Evolutionary conservation across 2,329 filamentous ascomycete species (phyloP).

Genomic region (Cercospora sp.): DNA sequence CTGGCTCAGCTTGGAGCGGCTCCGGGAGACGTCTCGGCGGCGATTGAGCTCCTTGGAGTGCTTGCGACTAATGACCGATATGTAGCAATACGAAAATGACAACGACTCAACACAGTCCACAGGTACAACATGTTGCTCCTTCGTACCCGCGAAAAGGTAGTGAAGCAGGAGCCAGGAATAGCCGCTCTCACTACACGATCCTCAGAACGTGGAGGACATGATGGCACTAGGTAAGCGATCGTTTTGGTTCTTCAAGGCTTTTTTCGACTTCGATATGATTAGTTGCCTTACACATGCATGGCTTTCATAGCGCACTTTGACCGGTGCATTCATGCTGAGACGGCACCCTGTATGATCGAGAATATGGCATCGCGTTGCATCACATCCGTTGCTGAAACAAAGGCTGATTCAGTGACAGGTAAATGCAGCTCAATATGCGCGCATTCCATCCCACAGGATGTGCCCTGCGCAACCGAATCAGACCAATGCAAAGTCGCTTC

Average conservation of each 20-base stretch:
- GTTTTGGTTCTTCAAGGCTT: too few relatives aligned
- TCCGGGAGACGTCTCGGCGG: constrained; percentile 21
- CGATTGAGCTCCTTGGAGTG: constrained; percentile 13
- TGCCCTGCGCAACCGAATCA: background rate
- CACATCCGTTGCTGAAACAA: background rate
- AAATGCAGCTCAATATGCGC: background rate
- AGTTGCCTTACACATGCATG: constrained; percentile 17
- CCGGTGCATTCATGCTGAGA: constrained; percentile 15
- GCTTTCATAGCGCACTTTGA: constrained; percentile 16
- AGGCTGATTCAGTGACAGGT: background rate
- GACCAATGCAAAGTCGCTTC: background rate
- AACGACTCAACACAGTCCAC: background rate
- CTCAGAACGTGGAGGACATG: background rate
- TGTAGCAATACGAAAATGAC: constrained; percentile 6
- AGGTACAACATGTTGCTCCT: background rate
- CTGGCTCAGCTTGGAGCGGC: constrained; percentile 51
- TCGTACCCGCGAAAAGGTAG: background rate
- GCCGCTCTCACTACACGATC: background rate
- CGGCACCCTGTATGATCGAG: constrained; percentile 17
- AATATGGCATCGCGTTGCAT: background rate
- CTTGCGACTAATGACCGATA: constrained; percentile 11
- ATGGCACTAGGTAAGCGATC: constrained; percentile 1
- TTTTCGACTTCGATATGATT: constrained; percentile 9
- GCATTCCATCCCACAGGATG: background rate
- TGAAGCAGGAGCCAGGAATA: background rate